Base-by-base conservation (phyloP, 257 asterid genomes). In the Lycium barbarum region DNA sequence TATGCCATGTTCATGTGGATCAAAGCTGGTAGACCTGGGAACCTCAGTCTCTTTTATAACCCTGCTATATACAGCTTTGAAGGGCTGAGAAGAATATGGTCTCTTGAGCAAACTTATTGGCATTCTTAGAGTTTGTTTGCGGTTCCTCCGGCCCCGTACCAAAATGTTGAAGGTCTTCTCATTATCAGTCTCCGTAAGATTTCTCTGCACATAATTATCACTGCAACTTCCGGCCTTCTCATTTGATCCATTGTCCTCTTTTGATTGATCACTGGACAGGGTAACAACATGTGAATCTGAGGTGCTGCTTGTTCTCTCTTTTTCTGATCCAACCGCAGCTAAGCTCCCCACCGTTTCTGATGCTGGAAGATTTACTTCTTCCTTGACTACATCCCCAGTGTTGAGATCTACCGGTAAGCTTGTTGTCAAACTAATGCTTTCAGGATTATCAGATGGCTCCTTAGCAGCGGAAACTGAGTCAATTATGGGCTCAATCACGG, bases 81-180 rank as follows among this genome's bases (percentile, higher is more conserved):
- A 96, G 1, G 98, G 86, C 88, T 93, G 97, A 61, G 99, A 94
- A 88, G 91, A 92, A 84, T 93, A 91, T 59, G 98, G 98, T 85
- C 90, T 93, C 89, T 89, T 93, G 68, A 96, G 97, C 90, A 95
- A 88, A 92, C 97, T 96, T 65, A 93, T 80, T n/a, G 99, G 99
- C 97, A 96, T 94, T 87, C 99, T 88, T 89, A 96, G 79, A 87
- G 93, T 91, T 91, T 96, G 99, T 90, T 90, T 96, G 63, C 90
- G 89, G 88, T 93, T 95, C 90, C 98, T 93, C 88, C 94, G 93
- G 86, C 98, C 98, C 91, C 91, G 93, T 67, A 94, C 92, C 90
- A 93, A 91, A 83, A 93, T 92, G 84, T 88, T 95, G 86, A 95
- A 92, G 57, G 98, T 95, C 88, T 90, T 93, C 83, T 93, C 99